Percentiles rank a stretch among this genome's conserved stretches.
phyloP scores from a whole-genome alignment of 495 filamentous ascomycete species.

The Aspergillus taichungensis region DNA sequence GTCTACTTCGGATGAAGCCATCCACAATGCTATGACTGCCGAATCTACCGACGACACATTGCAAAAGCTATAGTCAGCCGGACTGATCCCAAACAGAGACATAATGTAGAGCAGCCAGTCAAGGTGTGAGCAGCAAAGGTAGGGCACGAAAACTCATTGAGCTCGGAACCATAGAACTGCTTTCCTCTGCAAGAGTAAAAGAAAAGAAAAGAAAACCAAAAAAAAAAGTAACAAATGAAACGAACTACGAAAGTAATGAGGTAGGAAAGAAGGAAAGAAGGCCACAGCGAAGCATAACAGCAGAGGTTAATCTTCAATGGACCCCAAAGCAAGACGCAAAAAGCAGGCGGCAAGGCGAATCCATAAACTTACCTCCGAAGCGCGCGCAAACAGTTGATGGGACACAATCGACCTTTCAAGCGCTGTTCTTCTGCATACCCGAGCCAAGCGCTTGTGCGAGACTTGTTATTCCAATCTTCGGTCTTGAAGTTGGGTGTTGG shows the following conservation, averaged over 20 bases:
- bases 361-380: conserved; percentile 21
- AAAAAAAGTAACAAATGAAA: no score
- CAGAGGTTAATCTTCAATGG: background rate
- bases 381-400: conserved; percentile 21
- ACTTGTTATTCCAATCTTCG: conserved; percentile 1
- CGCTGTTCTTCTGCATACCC: conserved; percentile 28
- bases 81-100: no score
- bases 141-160: no score
- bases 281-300: background rate
- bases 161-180: no score
- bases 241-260: no score
- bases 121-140: no score
- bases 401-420: conserved; percentile 19
- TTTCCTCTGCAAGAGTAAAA: no score
- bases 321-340: background rate
- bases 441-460: conserved; percentile 15
- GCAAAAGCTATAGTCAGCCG: no score
- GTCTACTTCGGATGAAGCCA: conserved; percentile 95
- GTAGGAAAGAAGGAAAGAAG: no score
- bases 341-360: background rate
- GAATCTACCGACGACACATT: conserved; percentile 10
- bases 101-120: no score
- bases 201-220: no score
- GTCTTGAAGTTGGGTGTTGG: background rate
- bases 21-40: conserved; percentile 40